Conservation (phyloP, 805 yeast species). For the Saccharomyces paradoxus region DNA sequence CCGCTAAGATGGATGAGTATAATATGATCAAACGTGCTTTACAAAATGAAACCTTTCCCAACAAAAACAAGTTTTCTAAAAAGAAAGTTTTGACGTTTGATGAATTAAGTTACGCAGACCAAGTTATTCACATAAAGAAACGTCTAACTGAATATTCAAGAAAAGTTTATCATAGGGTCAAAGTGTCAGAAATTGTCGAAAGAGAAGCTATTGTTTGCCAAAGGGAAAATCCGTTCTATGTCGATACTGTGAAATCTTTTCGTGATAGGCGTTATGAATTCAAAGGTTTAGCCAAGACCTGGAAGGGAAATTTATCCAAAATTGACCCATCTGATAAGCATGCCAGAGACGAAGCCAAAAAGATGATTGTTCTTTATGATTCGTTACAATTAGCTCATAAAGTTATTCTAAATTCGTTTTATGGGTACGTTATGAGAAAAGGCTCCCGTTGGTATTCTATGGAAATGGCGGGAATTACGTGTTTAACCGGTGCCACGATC, state of each 20-base stretch:
- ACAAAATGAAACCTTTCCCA: conserved; percentile 69
- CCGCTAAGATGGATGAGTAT: conserved; percentile 87
- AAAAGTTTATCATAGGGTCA: conserved; percentile 74
- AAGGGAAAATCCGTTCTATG: conserved; percentile 94
- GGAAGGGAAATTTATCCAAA: conserved; percentile 74
- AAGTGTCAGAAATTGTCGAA: conserved; percentile 74
- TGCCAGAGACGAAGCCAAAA: conserved; percentile 79
- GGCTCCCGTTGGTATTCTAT: conserved; percentile 99
- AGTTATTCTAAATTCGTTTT: conserved; percentile 90
- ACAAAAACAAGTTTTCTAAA: conserved; percentile 45
- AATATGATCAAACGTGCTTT: conserved; percentile 79
- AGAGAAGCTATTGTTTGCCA: conserved; percentile 94
- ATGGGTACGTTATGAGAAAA: conserved; percentile 97
- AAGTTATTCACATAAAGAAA: conserved; percentile 65
- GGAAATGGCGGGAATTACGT: conserved; percentile 99
- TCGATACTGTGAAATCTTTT: conserved; percentile 85
- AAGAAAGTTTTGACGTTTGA: conserved; percentile 59
- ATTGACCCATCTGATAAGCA: conserved; percentile 47
- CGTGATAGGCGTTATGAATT: conserved; percentile 95
- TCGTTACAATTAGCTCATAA: conserved; percentile 95
- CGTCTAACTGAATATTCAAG: conserved; percentile 76
- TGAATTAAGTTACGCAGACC: conserved; percentile 69
- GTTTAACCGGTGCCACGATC: conserved; percentile 95
- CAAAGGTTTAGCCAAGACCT: conserved; percentile 84
- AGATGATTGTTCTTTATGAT: conserved; percentile 89